Percentiles rank a stretch among this genome's conserved stretches.
These are phyloP conservation scores for Ophiostoma sp. DNA, from an alignment of 2,329 filamentous ascomycete species.

Conservation along the genomic window DNA sequence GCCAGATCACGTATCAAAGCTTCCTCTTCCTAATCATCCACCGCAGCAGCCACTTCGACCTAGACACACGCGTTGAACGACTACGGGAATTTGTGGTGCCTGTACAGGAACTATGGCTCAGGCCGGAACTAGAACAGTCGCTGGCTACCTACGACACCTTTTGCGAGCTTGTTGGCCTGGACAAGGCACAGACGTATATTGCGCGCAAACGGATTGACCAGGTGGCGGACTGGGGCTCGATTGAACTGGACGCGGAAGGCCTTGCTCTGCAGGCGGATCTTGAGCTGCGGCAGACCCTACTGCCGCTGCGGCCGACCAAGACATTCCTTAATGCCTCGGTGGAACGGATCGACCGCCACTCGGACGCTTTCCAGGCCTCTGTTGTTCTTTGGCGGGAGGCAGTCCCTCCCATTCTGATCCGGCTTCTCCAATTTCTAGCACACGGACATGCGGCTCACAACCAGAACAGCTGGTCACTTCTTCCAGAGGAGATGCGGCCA, in stretches of 20 bases:
- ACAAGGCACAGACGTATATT: constrained; percentile 76
- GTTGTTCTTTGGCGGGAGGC: constrained; percentile 78
- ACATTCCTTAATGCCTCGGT: constrained; percentile 88
- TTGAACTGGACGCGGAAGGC: constrained; percentile 72
- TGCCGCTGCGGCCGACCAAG: constrained; percentile 83
- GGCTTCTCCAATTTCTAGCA: constrained; percentile 76
- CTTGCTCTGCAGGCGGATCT: constrained; percentile 72
- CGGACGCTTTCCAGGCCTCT: constrained; percentile 67
- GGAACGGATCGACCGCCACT: constrained; percentile 73
- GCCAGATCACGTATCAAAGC: constrained; percentile 78
- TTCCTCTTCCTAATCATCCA: constrained; percentile 94
- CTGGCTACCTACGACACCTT: constrained; percentile 74
- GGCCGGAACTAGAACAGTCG: constrained; percentile 59
- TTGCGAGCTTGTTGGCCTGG: constrained; percentile 70
- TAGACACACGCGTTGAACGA: constrained; percentile 62
- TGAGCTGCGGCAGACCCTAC: constrained; percentile 64
- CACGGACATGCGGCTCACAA: constrained; percentile 91
- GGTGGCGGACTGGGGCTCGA: constrained; percentile 75
- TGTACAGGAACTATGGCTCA: constrained; percentile 73
- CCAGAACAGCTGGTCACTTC: constrained; percentile 70
- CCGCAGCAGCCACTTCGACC: constrained; percentile 70
- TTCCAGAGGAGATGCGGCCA: constrained; percentile 68
- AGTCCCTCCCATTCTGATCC: constrained; percentile 76
- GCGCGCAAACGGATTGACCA: constrained; percentile 61
- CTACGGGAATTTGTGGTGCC: constrained; percentile 75